Evolutionary conservation across 768 basidiomycete genomes (phyloP).

Genomic region (Hygrocybe coccinea): DNA sequence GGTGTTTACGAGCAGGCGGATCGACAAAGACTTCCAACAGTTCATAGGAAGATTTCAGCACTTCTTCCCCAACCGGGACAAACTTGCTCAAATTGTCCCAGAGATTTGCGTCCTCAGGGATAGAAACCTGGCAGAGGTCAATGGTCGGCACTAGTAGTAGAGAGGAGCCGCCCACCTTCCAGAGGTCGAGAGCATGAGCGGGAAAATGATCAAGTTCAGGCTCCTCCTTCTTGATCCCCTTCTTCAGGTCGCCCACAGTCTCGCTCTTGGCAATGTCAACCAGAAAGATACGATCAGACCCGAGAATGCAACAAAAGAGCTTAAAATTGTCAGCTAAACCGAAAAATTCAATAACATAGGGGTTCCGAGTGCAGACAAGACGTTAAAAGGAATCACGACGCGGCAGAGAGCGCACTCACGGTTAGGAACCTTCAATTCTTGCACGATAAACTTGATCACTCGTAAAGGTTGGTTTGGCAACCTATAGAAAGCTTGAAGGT

Average conservation of each 20-base stretch:
- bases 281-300: conserved; percentile 9
- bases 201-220: conserved; percentile 10
- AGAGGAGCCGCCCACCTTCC: conserved; percentile 6
- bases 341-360: too few species aligned
- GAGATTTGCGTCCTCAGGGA: conserved; percentile 5
- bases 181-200: conserved; percentile 8
- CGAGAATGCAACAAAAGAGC: conserved; percentile 17
- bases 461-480: too few species aligned
- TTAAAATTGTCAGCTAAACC: neutral
- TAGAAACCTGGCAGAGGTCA: conserved; percentile 11
- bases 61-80: conserved; percentile 2
- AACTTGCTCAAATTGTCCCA: conserved; percentile 4
- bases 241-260: conserved; percentile 11
- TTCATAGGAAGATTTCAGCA: neutral
- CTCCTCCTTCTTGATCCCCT: conserved; percentile 12
- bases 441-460: too few species aligned
- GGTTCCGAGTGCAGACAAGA: too few species aligned
- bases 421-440: too few species aligned
- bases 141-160: conserved; percentile 10
- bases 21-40: conserved; percentile 9
- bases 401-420: too few species aligned
- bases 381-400: too few species aligned
- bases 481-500: too few species aligned
- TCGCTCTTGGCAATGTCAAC: conserved; percentile 12
- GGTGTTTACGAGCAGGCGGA: conserved; percentile 3